A percentile compares a stretch with the other conserved stretches of the same genome.
phyloP scores from a whole-genome alignment of 1,139 yeast species.

The Saccharomyces hybrid region DNA sequence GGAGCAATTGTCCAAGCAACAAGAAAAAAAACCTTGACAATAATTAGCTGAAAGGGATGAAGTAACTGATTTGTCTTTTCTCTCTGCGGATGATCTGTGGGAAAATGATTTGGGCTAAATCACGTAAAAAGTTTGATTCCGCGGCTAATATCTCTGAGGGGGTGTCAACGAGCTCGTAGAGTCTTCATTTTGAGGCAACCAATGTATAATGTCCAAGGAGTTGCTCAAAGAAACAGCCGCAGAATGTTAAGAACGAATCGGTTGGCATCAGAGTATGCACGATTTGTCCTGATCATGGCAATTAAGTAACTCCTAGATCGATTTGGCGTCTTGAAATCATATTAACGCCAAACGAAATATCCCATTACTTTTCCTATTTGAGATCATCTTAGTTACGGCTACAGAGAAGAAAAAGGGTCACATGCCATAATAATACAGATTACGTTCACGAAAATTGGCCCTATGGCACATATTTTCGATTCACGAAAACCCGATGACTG shows the following conservation, averaged over 20 bases:
- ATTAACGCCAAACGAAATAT: not conserved
- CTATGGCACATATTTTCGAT: no score
- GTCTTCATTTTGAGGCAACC: not conserved
- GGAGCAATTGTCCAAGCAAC: not conserved
- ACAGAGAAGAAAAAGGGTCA: not conserved
- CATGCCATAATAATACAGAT: not conserved
- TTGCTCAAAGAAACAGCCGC: not conserved
- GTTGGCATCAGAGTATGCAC: not conserved
- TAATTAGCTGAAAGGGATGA: not conserved
- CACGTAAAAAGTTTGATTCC: not conserved
- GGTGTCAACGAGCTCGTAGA: not conserved
- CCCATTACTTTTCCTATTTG: not conserved
- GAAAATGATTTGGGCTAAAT: not conserved
- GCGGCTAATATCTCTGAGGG: not conserved
- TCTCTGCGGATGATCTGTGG: not conserved
- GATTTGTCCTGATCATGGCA: not conserved
- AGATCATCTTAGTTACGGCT: not conserved
- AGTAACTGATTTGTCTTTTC: not conserved
- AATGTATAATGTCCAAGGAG: not conserved
- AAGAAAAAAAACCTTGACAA: not conserved
- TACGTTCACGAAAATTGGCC: not conserved
- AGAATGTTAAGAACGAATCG: not conserved
- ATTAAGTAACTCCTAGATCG: not conserved
- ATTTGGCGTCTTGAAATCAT: not conserved
- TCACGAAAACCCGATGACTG: no score